Percentiles rank a stretch among this genome's conserved stretches.
These are phyloP conservation scores for Diplocarpon mali DNA, from an alignment of 2,329 filamentous ascomycete species.

Conservation along the genomic window DNA sequence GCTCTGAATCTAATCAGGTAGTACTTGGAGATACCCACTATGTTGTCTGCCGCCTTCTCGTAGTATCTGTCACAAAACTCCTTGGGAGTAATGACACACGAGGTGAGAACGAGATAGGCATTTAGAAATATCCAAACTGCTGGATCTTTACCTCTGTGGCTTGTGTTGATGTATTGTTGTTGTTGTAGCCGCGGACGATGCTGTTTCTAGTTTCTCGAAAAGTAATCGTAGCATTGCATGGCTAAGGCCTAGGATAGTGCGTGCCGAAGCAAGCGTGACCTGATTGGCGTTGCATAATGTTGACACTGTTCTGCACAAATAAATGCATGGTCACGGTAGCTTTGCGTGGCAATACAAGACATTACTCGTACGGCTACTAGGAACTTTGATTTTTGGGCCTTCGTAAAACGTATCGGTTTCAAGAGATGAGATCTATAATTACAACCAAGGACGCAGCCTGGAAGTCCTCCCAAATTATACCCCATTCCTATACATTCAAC, in stretches of 20 bases:
- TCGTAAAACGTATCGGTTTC: slow-evolving; percentile 11
- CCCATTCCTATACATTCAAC: slow-evolving; percentile 18
- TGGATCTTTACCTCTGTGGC: neutral
- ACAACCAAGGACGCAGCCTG: slow-evolving; percentile 21
- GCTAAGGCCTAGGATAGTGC: neutral
- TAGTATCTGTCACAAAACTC: slow-evolving; percentile 9
- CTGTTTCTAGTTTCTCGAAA: neutral
- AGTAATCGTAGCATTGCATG: slow-evolving; percentile 9
- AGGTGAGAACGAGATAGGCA: slow-evolving; percentile 16
- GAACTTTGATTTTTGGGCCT: neutral
- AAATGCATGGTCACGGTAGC: neutral
- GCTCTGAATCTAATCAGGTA: neutral
- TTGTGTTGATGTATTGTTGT: neutral
- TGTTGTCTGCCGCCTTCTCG: slow-evolving; percentile 10
- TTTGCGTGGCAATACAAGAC: too few relatives aligned
- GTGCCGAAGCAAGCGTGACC: too few relatives aligned
- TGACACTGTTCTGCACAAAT: neutral
- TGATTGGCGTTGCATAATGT: neutral
- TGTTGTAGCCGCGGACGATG: neutral
- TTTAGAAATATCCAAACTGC: slow-evolving; percentile 6
- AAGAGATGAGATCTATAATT: slow-evolving; percentile 27
- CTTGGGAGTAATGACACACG: slow-evolving; percentile 17
- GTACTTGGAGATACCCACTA: slow-evolving; percentile 7
- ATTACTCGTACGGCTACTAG: too few relatives aligned
- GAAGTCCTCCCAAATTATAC: slow-evolving; percentile 12